Base-by-base conservation (phyloP, 2,329 filamentous ascomycete species). In the Cladobotryum mycophilum region DNA sequence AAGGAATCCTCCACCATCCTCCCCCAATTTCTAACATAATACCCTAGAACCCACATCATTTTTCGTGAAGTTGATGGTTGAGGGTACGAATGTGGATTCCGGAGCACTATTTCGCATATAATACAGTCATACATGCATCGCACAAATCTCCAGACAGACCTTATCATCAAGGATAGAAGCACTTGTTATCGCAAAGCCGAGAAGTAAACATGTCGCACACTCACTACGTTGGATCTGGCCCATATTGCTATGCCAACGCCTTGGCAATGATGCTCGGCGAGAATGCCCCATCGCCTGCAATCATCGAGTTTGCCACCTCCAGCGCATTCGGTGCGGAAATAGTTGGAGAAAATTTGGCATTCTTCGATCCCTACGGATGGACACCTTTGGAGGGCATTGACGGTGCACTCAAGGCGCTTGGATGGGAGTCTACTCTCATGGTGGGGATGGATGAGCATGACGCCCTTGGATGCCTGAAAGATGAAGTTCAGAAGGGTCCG, bases 181-280 rank as follows among this genome's bases (percentile, higher is more conserved):
- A 11, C 25, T 30, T 11, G 9, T 30, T 30, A 30, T 30, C 25
- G 25, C 25, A 45, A 3, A 34, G 20, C 5, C 8, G 12, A 45
- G 9, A 30, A 34, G n/a, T 49, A 14, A 41, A 8, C n/a, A 55
- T 55, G 50, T 25, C 1, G 20, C 48, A 47, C 47, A 41, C 45
- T 18, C n/a, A 49, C 2, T 58, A 55, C 40, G 41, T 56, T n/a
- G 55, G 56, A 47, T 54, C 47, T 6, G 56, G 56, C 17, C 56
- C 55, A 3, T 58, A 58, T 48, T 58, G 55, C 51, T 58, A 55
- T 38, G 45, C 56, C 34, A 58, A 58, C 45, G 54, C 53, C 5
- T 47, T 58, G 12, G 53, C 56, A 17, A 58, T 53, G 49, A 49
- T 56, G 35, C 48, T 56, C n/a, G 54, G 54, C 6, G 9, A 38